Percentiles rank a stretch among this genome's conserved stretches.
Evolutionary conservation across 306 rosid species (phyloP).

Genomic region (Abrus precatorius): DNA sequence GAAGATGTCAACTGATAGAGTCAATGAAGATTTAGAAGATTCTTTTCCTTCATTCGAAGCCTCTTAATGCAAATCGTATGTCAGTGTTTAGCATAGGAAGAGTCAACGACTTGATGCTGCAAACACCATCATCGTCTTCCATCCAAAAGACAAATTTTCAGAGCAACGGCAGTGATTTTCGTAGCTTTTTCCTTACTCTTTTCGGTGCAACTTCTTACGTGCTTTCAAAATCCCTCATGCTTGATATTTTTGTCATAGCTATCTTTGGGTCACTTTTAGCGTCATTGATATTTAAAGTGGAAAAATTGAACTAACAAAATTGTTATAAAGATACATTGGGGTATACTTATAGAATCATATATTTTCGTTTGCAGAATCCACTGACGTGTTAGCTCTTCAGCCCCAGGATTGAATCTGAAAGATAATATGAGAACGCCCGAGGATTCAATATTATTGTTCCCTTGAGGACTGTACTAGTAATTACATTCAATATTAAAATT

Average conservation of each 20-base stretch:
- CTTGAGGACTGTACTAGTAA: no score
- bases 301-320: constrained; percentile 11
- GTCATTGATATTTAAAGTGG: background rate
- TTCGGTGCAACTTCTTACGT: background rate
- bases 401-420: no score
- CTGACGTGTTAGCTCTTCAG: no score
- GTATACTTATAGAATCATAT: constrained; percentile 16
- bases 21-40: constrained; percentile 1
- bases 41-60: constrained; percentile 33
- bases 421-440: no score
- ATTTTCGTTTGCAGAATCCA: constrained; percentile 2
- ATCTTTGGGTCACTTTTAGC: constrained; percentile 18
- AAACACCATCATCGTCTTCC: constrained; percentile 22
- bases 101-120: constrained; percentile 33
- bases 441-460: no score
- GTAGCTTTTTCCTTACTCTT: background rate
- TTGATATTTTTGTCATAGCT: constrained; percentile 14
- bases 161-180: constrained; percentile 9
- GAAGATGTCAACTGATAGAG: background rate
- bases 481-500: no score
- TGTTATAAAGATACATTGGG: constrained; percentile 6
- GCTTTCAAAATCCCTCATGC: constrained; percentile 29
- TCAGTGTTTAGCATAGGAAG: constrained; percentile 10
- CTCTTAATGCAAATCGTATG: constrained; percentile 49
- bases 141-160: background rate